Conservation (phyloP, 179 eudicot species). For the Gypsophila paniculata region DNA sequence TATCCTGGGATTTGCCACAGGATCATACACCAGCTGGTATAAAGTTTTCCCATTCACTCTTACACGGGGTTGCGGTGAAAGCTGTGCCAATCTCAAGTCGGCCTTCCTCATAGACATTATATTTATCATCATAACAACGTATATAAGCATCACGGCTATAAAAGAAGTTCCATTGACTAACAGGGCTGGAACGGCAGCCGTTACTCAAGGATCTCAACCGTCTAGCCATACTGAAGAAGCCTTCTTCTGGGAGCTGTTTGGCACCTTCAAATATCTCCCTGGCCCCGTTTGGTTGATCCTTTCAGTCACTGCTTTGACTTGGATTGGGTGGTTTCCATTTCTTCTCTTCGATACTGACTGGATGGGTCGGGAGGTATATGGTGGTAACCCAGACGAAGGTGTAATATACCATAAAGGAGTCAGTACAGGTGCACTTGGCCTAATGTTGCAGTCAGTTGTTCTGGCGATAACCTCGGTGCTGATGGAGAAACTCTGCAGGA, state of each 20-base stretch:
- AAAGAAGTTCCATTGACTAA: slow-evolving; percentile 57
- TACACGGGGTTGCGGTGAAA: slow-evolving; percentile 55
- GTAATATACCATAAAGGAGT: slow-evolving; percentile 65
- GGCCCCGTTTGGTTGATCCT: slow-evolving; percentile 77
- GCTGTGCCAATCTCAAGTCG: slow-evolving; percentile 93
- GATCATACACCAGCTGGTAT: slow-evolving; percentile 78
- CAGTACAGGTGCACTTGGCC: slow-evolving; percentile 88
- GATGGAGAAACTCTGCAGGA: slow-evolving; percentile 89
- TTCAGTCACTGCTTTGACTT: slow-evolving; percentile 75
- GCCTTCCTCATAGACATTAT: slow-evolving; percentile 75
- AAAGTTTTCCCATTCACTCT: slow-evolving; percentile 69
- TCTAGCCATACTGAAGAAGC: slow-evolving; percentile 69
- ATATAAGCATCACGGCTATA: slow-evolving; percentile 65
- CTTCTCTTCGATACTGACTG: slow-evolving; percentile 95
- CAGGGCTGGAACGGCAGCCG: slow-evolving; percentile 22
- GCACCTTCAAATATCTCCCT: slow-evolving; percentile 67
- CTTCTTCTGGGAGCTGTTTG: slow-evolving; percentile 91
- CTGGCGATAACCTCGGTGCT: slow-evolving; percentile 79
- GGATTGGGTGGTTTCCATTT: slow-evolving; percentile 99
- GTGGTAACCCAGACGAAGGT: slow-evolving; percentile 82
- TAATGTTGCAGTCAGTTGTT: slow-evolving; percentile 82
- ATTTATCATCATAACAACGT: slow-evolving; percentile 68
- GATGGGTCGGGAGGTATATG: slow-evolving; percentile 97
- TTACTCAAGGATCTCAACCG: slow-evolving; percentile 31
- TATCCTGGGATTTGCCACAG: slow-evolving; percentile 92